Base-by-base conservation (phyloP, 352 stramenopile species). In the Aphanomyces stellatus region DNA sequence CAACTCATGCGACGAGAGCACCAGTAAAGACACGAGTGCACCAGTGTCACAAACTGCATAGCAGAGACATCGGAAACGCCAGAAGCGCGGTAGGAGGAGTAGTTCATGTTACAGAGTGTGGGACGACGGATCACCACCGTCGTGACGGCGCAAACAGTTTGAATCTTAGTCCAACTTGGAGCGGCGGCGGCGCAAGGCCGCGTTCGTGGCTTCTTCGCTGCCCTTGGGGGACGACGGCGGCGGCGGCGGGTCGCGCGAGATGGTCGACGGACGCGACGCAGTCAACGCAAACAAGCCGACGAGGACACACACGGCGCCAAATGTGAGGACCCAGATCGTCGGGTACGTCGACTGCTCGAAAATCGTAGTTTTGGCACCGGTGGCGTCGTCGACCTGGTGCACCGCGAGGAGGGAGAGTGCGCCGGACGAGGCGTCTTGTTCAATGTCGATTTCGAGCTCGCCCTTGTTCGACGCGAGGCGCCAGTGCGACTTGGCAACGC, bases 111-210 rank as follows among this genome's bases (percentile, higher is more conserved):
- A 19, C 7, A 22, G 15, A 8, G 30, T 33, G 49, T 57, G n/a
- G n/a, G n/a, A n/a, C n/a, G n/a, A n/a, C n/a, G n/a, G n/a, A n/a
- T n/a, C n/a, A n/a, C n/a, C n/a, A n/a, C n/a, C n/a, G n/a, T n/a
- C n/a, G n/a, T n/a, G n/a, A n/a, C n/a, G n/a, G n/a, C n/a, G n/a
- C n/a, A n/a, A n/a, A n/a, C n/a, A n/a, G n/a, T n/a, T n/a, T n/a
- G n/a, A n/a, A n/a, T n/a, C n/a, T 28, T 61, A 61, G 13, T 61
- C 53, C 10, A 61, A 24, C 34, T 61, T 61, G 53, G 53, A 61
- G 1, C 53, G 53, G n/a, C 53, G 53, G 27, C 53, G 53, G 24
- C 53, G 53, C 5, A 61, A 10, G 28, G 53, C 53, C 15, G 53
- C 25, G 5, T 22, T 27, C 27, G 53, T 27, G 15, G 53, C 25